Evolutionary conservation across 176 grass and related monocot genomes (phyloP), one percentile per base, ranked within the genome.

Genomic region (Hsuehochloa calcarea): DNA sequence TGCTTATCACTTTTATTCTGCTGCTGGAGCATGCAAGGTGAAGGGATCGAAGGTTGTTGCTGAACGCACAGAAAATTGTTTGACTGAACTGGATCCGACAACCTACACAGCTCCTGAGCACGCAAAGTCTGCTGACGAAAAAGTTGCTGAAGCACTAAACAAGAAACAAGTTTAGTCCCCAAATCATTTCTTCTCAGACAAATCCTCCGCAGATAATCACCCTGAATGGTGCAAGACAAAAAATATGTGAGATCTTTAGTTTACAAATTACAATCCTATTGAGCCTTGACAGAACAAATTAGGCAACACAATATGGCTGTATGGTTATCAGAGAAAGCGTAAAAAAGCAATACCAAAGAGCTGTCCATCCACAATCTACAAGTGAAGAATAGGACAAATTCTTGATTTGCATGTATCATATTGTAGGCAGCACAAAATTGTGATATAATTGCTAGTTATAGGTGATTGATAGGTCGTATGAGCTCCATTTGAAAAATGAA

Each of bases 191-290:
- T 71, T 16, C 22, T 71, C 69, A 71, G 26, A 74, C 71, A 29
- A 74, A 74, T 74, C 13, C 46, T 74, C 46, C 71, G 71, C 26
- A 74, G 46, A 52, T 74, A 74, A 50, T 74, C 46, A 20, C 46
- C 45, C 71, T 74, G 45, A 74, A 14, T 74, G 16, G 23, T 17
- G 7, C n/a, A 74, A 31, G 46, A 11, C 6, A 46, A 72, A 26
- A 72, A 51, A 10, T 26, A 15, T 31, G 41, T 49, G n/a, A 72
- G 44, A 72, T 46, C 23, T 50, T 49, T 13, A 44, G 43, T 49
- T 72, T 29, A 19, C 50, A 16, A 49, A 72, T 27, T 27, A 72
- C 14, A n/a, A 72, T 47, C 14, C 43, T 50, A 25, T 70, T 23
- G 67, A 70, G 13, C 39, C 4, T 44, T 70, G 34, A 70, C 37